Conservation (phyloP, 306 rosid species). For the Vachellia collinsii region DNA sequence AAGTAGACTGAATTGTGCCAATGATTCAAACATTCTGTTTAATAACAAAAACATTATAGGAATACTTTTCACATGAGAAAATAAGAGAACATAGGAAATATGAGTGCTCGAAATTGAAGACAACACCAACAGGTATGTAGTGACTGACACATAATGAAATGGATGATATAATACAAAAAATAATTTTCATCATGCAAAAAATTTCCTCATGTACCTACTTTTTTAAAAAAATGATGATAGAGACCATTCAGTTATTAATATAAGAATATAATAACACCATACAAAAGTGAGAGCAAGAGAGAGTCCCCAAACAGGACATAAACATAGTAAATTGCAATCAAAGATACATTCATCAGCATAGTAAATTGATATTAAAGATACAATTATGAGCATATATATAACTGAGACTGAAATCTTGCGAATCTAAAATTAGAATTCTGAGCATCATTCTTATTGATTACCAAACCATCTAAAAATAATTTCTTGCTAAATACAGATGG, state of each 20-base stretch:
- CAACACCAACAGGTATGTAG: neutral
- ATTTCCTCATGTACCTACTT: neutral
- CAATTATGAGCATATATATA: constrained; percentile 9
- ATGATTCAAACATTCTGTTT: constrained; percentile 22
- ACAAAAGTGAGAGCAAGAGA: neutral
- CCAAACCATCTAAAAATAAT: neutral
- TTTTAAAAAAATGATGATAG: neutral
- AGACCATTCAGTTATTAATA: neutral
- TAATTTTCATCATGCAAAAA: neutral
- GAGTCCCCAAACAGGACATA: neutral
- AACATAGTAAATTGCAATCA: neutral
- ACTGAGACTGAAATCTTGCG: neutral
- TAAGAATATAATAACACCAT: neutral
- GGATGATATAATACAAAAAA: neutral
- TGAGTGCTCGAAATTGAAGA: neutral
- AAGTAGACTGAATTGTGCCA: constrained; percentile 13
- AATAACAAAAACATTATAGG: neutral
- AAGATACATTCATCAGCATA: neutral
- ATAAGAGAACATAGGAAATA: neutral
- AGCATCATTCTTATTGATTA: neutral
- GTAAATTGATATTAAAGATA: neutral
- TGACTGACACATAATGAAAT: neutral
- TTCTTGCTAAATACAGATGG: neutral
- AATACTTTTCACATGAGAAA: constrained; percentile 2
- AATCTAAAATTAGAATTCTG: constrained; percentile 7